These are phyloP conservation scores for Penicillium salamii DNA, from an alignment of 495 filamentous ascomycete species.

Conservation along the genomic window DNA sequence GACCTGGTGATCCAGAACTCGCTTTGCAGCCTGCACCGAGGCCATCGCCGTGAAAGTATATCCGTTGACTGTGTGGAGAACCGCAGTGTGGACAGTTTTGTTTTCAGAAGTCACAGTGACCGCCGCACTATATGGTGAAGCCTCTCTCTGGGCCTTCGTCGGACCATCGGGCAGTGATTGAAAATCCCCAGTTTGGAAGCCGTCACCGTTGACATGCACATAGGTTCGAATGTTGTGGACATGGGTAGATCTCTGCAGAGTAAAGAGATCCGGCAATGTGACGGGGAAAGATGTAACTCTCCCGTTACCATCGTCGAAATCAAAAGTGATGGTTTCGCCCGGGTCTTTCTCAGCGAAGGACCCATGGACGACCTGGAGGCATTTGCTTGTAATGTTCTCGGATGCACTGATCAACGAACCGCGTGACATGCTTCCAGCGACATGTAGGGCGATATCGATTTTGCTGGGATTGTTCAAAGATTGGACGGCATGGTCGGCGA, in stretches of 20 bases:
- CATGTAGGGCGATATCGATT: constrained; percentile 6
- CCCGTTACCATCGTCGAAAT: constrained; percentile 8
- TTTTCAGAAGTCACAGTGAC: not conserved
- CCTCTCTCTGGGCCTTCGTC: not conserved
- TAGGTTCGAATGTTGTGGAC: constrained; percentile 2
- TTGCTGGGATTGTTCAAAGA: not conserved
- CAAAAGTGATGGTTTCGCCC: not conserved
- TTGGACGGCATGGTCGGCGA: not conserved
- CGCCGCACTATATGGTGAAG: constrained; percentile 3
- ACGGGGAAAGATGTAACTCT: constrained; percentile 5
- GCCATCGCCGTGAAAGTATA: constrained; percentile 2
- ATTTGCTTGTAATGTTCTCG: not conserved
- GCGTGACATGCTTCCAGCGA: constrained; percentile 2
- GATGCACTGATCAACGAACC: constrained; percentile 2
- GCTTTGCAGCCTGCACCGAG: constrained; percentile 3
- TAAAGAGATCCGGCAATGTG: constrained; percentile 5
- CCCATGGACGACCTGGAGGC: constrained; percentile 6
- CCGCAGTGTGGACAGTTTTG: not conserved
- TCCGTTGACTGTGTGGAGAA: constrained; percentile 7
- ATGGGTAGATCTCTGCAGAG: not conserved
- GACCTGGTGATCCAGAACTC: constrained; percentile 1
- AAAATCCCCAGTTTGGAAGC: constrained; percentile 7
- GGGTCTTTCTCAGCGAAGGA: not conserved
- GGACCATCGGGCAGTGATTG: not conserved
- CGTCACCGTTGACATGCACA: not conserved